These are phyloP conservation scores for Fusarium chlamydosporum DNA, from an alignment of 2,329 filamentous ascomycete species.

Conservation along the genomic window DNA sequence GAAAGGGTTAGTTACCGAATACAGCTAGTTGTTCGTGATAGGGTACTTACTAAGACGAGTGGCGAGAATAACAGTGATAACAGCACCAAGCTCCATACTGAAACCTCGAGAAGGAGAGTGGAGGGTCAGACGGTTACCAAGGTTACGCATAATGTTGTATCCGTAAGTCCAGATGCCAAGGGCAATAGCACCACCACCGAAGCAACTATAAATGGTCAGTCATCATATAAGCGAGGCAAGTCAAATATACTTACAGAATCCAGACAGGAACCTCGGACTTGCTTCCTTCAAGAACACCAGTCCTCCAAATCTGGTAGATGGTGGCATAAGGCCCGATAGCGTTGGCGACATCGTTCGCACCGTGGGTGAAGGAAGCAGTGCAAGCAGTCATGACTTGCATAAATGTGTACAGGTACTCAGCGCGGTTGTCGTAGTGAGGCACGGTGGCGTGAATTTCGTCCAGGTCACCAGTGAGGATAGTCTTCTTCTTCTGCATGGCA, in stretches of 20 bases:
- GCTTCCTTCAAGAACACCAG: constrained; percentile 59
- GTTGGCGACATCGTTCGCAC: constrained; percentile 76
- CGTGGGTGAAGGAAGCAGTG: constrained; percentile 75
- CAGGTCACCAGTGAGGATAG: constrained; percentile 66
- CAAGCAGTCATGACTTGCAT: constrained; percentile 73
- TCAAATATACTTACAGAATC: constrained; percentile 61
- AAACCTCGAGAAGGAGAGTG: constrained; percentile 72
- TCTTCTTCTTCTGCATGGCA: constrained; percentile 58
- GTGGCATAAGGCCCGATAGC: constrained; percentile 74
- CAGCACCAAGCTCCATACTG: constrained; percentile 72
- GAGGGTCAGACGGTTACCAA: constrained; percentile 73
- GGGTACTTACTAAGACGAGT: constrained; percentile 66
- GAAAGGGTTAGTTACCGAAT: not conserved
- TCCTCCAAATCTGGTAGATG: constrained; percentile 72
- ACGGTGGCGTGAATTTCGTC: constrained; percentile 70
- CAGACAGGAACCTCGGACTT: constrained; percentile 69
- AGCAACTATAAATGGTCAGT: constrained; percentile 51
- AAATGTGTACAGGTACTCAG: constrained; percentile 72
- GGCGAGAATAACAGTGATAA: constrained; percentile 73
- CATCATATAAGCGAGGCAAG: rapidly evolving
- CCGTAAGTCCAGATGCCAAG: constrained; percentile 74
- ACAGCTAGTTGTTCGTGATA: rapidly evolving
- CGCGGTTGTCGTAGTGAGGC: constrained; percentile 70
- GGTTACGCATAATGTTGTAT: constrained; percentile 75
- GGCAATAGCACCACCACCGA: constrained; percentile 66